These are phyloP conservation scores for Pisolithus albus DNA, from an alignment of 768 basidiomycete genomes.

Conservation along the genomic window DNA sequence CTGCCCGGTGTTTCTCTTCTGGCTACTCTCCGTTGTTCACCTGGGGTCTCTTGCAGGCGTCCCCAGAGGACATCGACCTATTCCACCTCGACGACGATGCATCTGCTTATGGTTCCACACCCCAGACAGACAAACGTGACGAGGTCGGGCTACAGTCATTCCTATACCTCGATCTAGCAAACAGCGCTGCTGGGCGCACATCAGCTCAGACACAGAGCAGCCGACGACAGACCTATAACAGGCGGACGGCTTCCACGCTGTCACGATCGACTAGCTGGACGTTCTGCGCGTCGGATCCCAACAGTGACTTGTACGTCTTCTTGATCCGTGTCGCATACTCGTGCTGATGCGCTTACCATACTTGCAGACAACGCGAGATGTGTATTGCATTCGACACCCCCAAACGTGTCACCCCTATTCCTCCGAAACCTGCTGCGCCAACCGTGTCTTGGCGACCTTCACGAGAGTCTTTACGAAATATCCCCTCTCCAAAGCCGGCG, in stretches of 20 bases:
- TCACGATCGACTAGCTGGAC: conserved; percentile 28
- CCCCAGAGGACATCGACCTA: conserved; percentile 7
- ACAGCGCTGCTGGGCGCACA: conserved; percentile 34
- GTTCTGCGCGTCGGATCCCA: conserved; percentile 8
- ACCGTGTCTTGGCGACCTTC: conserved; percentile 26
- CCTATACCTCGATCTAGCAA: conserved; percentile 63
- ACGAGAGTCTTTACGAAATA: conserved; percentile 38
- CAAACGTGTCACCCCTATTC: conserved; percentile 19
- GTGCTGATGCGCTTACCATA: neutral
- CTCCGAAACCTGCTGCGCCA: conserved; percentile 8
- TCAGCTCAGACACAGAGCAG: conserved; percentile 18
- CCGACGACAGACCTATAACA: conserved; percentile 6
- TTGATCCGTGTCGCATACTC: neutral
- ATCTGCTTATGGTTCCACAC: conserved; percentile 43
- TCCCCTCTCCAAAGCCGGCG: conserved; percentile 56
- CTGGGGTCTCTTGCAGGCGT: conserved; percentile 42
- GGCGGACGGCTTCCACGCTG: conserved; percentile 27
- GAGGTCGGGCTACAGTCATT: conserved; percentile 46
- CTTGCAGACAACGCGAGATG: neutral
- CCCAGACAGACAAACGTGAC: conserved; percentile 36
- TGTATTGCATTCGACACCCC: neutral
- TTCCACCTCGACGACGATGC: conserved; percentile 15
- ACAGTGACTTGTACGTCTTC: conserved; percentile 9
- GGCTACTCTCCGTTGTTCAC: conserved; percentile 63
- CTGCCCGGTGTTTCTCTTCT: neutral